Conservation (phyloP, 2,329 filamentous ascomycete species). For the Penicillium decumbens region DNA sequence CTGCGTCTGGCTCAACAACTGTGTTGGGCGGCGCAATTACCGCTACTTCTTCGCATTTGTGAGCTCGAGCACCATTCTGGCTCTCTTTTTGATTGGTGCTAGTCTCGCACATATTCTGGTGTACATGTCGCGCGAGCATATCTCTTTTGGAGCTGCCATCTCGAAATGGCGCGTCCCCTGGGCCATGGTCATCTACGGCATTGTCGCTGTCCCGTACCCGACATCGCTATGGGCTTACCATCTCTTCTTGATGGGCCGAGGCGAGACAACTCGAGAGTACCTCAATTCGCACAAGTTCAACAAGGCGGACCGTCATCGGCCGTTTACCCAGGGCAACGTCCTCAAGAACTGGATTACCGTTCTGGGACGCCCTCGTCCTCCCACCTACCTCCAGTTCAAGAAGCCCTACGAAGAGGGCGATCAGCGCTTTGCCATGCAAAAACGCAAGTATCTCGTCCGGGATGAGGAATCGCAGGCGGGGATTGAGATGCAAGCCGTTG, state of each 20-base stretch:
- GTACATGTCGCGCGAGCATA: conserved; percentile 59
- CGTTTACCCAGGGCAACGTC: conserved; percentile 74
- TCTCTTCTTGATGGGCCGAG: conserved; percentile 80
- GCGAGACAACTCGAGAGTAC: conserved; percentile 94
- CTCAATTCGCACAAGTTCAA: conserved; percentile 93
- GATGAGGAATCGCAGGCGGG: conserved; percentile 50
- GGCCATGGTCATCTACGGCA: conserved; percentile 79
- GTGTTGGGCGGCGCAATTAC: conserved; percentile 93
- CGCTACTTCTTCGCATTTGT: conserved; percentile 96
- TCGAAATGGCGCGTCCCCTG: conserved; percentile 72
- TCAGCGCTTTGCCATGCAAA: conserved; percentile 67
- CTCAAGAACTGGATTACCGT: conserved; percentile 77
- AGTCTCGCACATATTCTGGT: conserved; percentile 76
- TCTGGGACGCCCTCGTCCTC: conserved; percentile 74
- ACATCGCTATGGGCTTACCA: conserved; percentile 82
- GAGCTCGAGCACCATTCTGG: conserved; percentile 68
- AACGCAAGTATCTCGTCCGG: conserved; percentile 49
- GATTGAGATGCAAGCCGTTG: conserved; percentile 69
- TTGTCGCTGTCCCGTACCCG: conserved; percentile 73
- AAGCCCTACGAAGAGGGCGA: conserved; percentile 70
- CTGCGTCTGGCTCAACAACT: conserved; percentile 99
- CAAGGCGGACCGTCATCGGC: conserved; percentile 84
- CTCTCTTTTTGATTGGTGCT: conserved; percentile 69
- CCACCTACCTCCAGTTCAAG: conserved; percentile 88
- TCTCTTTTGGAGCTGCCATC: conserved; percentile 66